Conservation (phyloP, 2,329 filamentous ascomycete genomes). For the Aspergillus niger region DNA sequence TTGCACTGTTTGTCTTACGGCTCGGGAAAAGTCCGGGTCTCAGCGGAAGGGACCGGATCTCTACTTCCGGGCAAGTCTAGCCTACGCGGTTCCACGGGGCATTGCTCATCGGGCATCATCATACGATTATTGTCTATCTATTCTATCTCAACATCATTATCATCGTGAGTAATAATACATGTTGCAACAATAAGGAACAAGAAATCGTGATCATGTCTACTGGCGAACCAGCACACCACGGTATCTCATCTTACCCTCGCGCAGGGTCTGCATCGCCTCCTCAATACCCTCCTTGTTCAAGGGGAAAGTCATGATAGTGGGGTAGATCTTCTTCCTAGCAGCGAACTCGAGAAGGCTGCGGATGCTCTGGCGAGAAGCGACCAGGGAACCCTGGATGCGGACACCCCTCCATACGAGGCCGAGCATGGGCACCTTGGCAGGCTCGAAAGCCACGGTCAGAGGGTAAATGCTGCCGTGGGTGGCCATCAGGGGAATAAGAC, state of each 20-base stretch:
- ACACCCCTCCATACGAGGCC: conserved; percentile 56
- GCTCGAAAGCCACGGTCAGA: conserved; percentile 27
- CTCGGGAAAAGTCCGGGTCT: too few relatives aligned
- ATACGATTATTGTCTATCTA: background rate
- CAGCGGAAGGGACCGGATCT: too few relatives aligned
- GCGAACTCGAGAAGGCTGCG: conserved; percentile 68
- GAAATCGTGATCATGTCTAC: background rate
- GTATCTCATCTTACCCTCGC: conserved; percentile 51
- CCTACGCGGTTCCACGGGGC: too few relatives aligned
- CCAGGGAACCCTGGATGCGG: conserved; percentile 63
- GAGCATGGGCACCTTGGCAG: conserved; percentile 41
- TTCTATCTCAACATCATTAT: background rate
- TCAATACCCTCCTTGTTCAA: conserved; percentile 54
- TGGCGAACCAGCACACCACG: conserved; percentile 17
- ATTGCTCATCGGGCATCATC: background rate
- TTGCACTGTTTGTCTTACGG: too few relatives aligned
- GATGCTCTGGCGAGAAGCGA: conserved; percentile 62
- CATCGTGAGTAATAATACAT: background rate
- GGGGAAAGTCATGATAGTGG: conserved; percentile 65
- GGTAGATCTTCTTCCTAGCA: conserved; percentile 60
- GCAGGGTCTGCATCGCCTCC: conserved; percentile 49
- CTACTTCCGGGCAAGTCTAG: too few relatives aligned
- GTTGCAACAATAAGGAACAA: background rate
- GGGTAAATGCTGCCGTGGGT: conserved; percentile 33
- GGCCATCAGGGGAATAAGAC: conserved; percentile 29